phyloP scores from a whole-genome alignment of 2,329 filamentous ascomycete species.

The Diaporthe humulicola region DNA sequence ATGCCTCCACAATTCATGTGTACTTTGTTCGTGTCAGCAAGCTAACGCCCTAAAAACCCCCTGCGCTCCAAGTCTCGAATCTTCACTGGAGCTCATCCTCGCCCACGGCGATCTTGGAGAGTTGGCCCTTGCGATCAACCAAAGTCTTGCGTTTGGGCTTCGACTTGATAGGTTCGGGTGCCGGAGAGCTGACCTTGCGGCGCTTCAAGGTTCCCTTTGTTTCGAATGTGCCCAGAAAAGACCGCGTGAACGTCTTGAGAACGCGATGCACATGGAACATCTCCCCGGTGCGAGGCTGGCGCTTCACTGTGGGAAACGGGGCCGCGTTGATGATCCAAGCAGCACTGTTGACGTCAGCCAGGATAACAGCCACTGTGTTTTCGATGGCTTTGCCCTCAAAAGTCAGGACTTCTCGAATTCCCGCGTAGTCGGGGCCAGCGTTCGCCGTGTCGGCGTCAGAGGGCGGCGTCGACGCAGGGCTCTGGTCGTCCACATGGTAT shows the following conservation, averaged over 20 bases:
- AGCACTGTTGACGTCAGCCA: constrained; percentile 18
- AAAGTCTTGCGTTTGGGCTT: not conserved
- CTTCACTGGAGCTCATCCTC: not conserved
- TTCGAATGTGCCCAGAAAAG: constrained; percentile 25
- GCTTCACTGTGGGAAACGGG: constrained; percentile 18
- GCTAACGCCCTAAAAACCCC: not conserved
- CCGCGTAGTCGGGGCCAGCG: not conserved
- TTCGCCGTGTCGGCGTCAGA: not conserved
- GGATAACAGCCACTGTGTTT: constrained; percentile 25
- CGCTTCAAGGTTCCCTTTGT: constrained; percentile 18
- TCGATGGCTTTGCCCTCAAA: not conserved
- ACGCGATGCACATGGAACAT: constrained; percentile 11
- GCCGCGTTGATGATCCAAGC: constrained; percentile 30
- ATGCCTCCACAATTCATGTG: not conserved
- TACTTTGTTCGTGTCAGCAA: not conserved
- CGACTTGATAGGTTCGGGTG: not conserved
- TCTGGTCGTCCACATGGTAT: not conserved
- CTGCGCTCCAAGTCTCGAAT: not conserved
- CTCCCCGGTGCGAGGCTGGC: constrained; percentile 17
- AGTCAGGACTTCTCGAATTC: not conserved
- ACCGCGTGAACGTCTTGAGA: not conserved
- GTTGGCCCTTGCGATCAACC: not conserved
- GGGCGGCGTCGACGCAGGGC: not conserved
- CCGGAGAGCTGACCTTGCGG: constrained; percentile 17
- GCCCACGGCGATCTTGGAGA: not conserved